Evolutionary conservation across 2,329 filamentous ascomycete genomes (phyloP).

Genomic region (Colletotrichum sidae): DNA sequence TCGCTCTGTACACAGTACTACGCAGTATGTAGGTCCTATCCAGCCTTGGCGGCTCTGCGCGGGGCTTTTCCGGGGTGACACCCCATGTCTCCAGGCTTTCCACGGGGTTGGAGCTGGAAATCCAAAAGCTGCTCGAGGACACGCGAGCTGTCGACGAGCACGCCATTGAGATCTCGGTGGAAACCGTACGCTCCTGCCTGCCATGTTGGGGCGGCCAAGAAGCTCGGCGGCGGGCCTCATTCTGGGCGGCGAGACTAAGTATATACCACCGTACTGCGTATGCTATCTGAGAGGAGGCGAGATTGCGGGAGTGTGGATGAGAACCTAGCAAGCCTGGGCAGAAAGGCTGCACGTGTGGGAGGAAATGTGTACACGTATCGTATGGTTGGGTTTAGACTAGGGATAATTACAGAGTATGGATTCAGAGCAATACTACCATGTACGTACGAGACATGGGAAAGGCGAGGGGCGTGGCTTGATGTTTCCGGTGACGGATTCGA

Average conservation of each 20-base stretch:
- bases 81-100: constrained; percentile 8
- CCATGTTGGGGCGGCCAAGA: constrained; percentile 33
- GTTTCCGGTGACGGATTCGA: constrained; percentile 26
- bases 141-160: constrained; percentile 31
- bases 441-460: constrained; percentile 27
- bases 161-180: constrained; percentile 32
- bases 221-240: constrained; percentile 36
- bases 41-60: constrained; percentile 39
- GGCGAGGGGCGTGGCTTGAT: constrained; percentile 17
- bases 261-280: background rate
- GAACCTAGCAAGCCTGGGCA: no score
- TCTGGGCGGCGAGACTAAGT: constrained; percentile 10
- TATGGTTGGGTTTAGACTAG: no score
- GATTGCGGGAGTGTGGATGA: no score
- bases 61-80: constrained; percentile 14
- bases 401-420: no score
- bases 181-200: constrained; percentile 22
- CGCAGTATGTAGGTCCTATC: background rate
- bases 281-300: no score
- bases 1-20: no score
- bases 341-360: no score
- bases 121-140: constrained; percentile 23
- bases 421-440: background rate
- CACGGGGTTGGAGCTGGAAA: constrained; percentile 23
- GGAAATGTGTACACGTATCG: no score